Base-by-base conservation (phyloP, 177 flowering plant genomes). In the Vitis hybrid region DNA sequence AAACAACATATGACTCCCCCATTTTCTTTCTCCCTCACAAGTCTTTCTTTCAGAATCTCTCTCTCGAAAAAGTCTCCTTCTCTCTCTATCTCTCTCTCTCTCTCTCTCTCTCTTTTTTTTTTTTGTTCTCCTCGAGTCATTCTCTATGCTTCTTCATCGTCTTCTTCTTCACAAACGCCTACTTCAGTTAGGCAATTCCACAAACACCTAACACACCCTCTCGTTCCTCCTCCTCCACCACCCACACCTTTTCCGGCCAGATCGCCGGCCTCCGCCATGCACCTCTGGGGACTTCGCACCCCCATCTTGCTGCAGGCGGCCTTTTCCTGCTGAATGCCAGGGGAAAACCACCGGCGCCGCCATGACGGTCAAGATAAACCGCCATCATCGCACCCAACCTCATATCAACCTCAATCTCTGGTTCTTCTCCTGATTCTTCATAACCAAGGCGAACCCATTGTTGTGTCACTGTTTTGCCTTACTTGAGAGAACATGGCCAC, bases 401-500 rank as follows among this genome's bases (percentile, higher is more conserved):
- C 3, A 14, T 53, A 12, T 53, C 56, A 13, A 53, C 56, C 15
- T 13, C 56, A 53, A 6, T 5, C 7, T 53, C 56, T 53, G 15
- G n/a, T 12, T 53, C 56, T 53, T 12, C 56, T 53, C 56, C 3
- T 53, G 16, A 53, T 14, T 14, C n/a, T 14, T 14, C 6, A 5
- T 14, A 5, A 53, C 56, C 15, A 6, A 53, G 16, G 16, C n/a
- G 16, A 6, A 53, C n/a, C 15, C 56, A 15, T 14, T 53, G 15
- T 14, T 2, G 8, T 53, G 16, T 5, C 16, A 53, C 56, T 53
- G 16, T 14, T 53, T 53, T 12, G n/a, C 12, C 16, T 14, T 19
- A 14, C 29, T 7, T 22, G 26, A 26, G 26, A 31, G 10, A 39
- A 39, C 45, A 74, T 70, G 74, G 73, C 73, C 13, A 56, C 80